Evolutionary conservation across 108 stramenopile genomes (phyloP), one percentile per base, ranked within the genome.

Genomic region (Cyclotella atomus): DNA sequence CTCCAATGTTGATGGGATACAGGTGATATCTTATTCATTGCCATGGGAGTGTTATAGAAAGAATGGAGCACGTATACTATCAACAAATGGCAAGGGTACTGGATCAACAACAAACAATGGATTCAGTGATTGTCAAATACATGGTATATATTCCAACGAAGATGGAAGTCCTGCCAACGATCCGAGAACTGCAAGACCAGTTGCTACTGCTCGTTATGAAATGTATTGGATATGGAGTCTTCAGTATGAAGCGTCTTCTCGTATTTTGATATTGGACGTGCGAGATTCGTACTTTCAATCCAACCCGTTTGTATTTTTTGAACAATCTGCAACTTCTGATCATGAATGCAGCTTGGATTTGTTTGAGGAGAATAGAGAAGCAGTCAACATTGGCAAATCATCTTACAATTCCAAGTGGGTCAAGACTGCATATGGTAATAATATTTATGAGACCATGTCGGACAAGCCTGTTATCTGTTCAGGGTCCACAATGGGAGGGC

Each of bases 161-260:
- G 61, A 63, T 27, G 30, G 32, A 14, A 29, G 60, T 41, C n/a
- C 41, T 24, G 52, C 52, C 23, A 43, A 62, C 14, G 82, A 86
- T 68, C 66, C 73, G 24, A 50, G 83, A 17, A 41, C 34, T 21
- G 68, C 83, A n/a, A 65, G 88, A 38, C 77, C 83, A 12, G 59
- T 85, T 7, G 68, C 75, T 27, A 84, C 78, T 0, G 84, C 76
- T 12, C 83, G 88, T 4, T 89, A 84, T 68, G 88, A 89, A 65
- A 49, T 84, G 43, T 89, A 86, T 46, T 89, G 88, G 88, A 65
- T 84, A 57, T 84, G 83, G 88, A 59, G 77, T n/a, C 25, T 29
- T 14, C 43, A 76, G 4, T 89, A 89, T 60, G 24, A 68, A 25
- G 38, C 70, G 4, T 2, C 66, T n/a, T 60, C 57, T 23, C 75